These are phyloP conservation scores for Ballota nigra DNA, from an alignment of 257 asterid genomes.

Conservation along the genomic window DNA sequence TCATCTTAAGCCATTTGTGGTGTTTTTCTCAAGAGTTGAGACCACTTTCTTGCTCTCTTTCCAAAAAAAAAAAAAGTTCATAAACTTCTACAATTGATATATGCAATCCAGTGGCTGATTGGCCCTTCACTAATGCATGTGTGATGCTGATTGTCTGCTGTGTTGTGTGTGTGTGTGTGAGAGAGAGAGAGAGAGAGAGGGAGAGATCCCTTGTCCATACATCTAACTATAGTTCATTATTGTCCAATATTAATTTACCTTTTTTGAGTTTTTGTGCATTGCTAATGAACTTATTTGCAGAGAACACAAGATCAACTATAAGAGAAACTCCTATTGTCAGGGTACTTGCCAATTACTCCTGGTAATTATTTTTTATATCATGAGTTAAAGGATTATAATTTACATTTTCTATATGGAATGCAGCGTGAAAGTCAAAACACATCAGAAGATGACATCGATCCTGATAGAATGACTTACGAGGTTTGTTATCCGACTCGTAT, in stretches of 20 bases:
- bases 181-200: not conserved
- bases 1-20: no score
- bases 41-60: no score
- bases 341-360: constrained; percentile 37
- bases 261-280: not conserved
- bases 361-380: constrained; percentile 17
- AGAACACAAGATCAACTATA: constrained; percentile 39
- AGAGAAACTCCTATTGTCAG: constrained; percentile 46
- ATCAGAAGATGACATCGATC: constrained; percentile 70
- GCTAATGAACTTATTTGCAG: constrained; percentile 36
- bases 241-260: constrained; percentile 23
- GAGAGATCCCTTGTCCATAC: not conserved
- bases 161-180: not conserved
- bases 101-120: not conserved
- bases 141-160: no score
- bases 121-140: no score
- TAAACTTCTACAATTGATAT: no score
- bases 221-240: no score
- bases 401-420: constrained; percentile 20
- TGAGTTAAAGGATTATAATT: not conserved
- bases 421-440: constrained; percentile 43
- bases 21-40: no score
- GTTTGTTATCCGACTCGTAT: constrained; percentile 36
- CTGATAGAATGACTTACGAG: constrained; percentile 85
- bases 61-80: no score